Percentiles rank a stretch among this genome's conserved stretches.
These are phyloP conservation scores for Umbilicaria muhlenbergii DNA, from an alignment of 495 filamentous ascomycete species.

Conservation along the genomic window DNA sequence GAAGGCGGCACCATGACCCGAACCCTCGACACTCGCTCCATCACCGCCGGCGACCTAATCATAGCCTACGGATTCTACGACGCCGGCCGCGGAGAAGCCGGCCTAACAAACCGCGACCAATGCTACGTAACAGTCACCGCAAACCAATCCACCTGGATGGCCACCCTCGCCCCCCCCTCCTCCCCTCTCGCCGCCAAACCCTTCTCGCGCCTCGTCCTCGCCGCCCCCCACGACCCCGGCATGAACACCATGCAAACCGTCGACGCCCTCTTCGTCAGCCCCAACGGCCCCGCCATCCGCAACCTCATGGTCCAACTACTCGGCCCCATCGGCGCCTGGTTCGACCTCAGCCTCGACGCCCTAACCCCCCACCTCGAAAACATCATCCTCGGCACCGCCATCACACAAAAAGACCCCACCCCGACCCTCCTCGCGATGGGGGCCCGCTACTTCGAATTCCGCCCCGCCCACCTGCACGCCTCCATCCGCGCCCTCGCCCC, in stretches of 20 bases:
- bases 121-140: slow-evolving; percentile 34
- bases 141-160: slow-evolving; percentile 30
- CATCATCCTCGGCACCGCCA: slow-evolving; percentile 34
- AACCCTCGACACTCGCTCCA: slow-evolving; percentile 24
- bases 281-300: slow-evolving; percentile 7
- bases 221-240: slow-evolving; percentile 32
- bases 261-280: slow-evolving; percentile 21
- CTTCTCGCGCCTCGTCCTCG: slow-evolving; percentile 30
- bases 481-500: slow-evolving; percentile 18
- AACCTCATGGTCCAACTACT: not conserved
- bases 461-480: slow-evolving; percentile 31
- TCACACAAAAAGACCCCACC: slow-evolving; percentile 37
- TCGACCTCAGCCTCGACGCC: slow-evolving; percentile 8
- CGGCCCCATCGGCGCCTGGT: slow-evolving; percentile 1
- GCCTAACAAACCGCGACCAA: slow-evolving; percentile 31
- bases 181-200: slow-evolving; percentile 25
- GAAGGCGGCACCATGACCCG: slow-evolving; percentile 28
- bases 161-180: slow-evolving; percentile 23
- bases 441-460: slow-evolving; percentile 39
- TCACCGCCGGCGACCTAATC: slow-evolving; percentile 25
- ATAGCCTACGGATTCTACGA: slow-evolving; percentile 38
- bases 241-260: slow-evolving; percentile 38
- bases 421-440: slow-evolving; percentile 30
- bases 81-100: slow-evolving; percentile 25
- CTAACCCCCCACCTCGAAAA: slow-evolving; percentile 28